Base-by-base conservation (phyloP, 2,329 filamentous ascomycete species). In the Raffaelea deltoideospora region DNA sequence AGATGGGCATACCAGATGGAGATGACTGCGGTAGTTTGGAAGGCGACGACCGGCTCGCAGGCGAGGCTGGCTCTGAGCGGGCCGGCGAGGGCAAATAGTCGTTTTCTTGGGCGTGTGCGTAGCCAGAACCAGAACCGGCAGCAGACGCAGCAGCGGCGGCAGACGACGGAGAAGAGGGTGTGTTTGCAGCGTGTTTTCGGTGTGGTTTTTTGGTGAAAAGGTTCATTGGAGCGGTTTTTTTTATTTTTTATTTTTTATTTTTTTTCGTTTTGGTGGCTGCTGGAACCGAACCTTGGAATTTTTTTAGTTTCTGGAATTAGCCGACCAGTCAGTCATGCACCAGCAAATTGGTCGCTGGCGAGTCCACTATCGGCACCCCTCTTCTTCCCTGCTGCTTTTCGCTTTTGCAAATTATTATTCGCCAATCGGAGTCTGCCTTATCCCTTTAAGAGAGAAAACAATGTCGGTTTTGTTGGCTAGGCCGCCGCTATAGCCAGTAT, bases 161-260 rank as follows among this genome's bases (percentile, higher is more conserved):
- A n/a, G 37, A 31, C 23, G 38, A n/a, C 14, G 37, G 35, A 24
- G 33, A 22, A 35, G 5, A 5, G 30, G 52, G 50, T 40, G 51
- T 45, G 47, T 59, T 58, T 48, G 57, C 55, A 49, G 56, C 53
- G 47, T 58, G 55, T 51, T 64, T 66, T 51, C 61, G 55, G 50
- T 55, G 52, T 45, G 60, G 54, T 53, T 64, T 67, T 53, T 63
- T 58, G 49, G 48, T 54, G 53, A 69, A 68, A 61, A 67, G 61
- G 62, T 67, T 68, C 65, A 69, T 68, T 61, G 51, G 32, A 23
- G 40, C 33, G 27, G 38, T 24, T 29, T 31, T 34, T 22, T 15
- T 14, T 37, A 7, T 8, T 34, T 37, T 33, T 23, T 22, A 33
- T 38, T 37, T 44, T 27, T 20, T 13, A 19, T 28, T 32, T 38